phyloP scores from a whole-genome alignment of 176 grass and related monocot species.

The Eragrostis curvula region DNA sequence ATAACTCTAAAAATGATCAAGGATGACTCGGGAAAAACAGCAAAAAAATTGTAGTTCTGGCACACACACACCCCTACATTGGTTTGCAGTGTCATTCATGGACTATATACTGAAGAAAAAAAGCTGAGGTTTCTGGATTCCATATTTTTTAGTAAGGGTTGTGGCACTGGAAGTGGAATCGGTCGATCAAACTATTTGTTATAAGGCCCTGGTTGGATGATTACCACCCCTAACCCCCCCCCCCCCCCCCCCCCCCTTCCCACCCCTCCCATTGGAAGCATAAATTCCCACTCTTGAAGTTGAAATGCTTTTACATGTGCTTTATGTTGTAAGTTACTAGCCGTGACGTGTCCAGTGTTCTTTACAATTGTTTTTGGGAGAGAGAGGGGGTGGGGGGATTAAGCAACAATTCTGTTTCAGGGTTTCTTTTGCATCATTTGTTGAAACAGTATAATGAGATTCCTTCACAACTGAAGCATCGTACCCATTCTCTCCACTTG shows the following conservation, averaged over 20 bases:
- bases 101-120: neutral
- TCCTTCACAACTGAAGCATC: constrained; percentile 11
- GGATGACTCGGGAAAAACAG: constrained; percentile 11
- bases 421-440: neutral
- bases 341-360: neutral
- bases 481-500: constrained; percentile 78
- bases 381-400: no score
- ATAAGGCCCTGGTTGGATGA: neutral
- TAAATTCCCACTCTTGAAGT: constrained; percentile 2
- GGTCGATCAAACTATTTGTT: constrained; percentile 8
- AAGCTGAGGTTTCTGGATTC: neutral
- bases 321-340: neutral
- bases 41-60: constrained; percentile 13
- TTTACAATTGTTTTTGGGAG: no score
- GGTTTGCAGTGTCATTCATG: neutral
- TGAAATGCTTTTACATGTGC: neutral
- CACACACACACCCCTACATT: neutral
- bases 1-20: constrained; percentile 3
- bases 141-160: neutral
- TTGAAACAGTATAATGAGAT: neutral
- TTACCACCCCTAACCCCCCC: no score
- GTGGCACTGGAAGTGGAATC: neutral
- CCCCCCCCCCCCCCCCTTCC: no score
- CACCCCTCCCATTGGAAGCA: neutral
- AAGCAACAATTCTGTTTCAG: neutral